Conservation (phyloP, 257 asterid genomes). For the Gentiana straminea region DNA sequence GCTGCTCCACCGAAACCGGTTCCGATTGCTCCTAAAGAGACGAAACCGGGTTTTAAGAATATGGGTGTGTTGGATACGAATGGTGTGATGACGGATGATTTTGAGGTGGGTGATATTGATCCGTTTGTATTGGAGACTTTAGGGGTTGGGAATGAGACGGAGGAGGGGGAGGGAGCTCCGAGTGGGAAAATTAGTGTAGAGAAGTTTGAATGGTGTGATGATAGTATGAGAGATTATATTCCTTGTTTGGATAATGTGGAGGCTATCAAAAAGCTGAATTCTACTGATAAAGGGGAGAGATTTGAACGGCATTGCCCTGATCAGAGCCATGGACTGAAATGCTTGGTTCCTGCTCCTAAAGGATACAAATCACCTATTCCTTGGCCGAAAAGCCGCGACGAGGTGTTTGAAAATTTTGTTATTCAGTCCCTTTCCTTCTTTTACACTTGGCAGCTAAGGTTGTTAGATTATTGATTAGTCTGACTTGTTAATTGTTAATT, state of each 20-base stretch:
- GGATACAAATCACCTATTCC: constrained; percentile 67
- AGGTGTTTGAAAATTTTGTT: constrained; percentile 24
- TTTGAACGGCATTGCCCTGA: constrained; percentile 88
- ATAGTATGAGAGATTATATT: constrained; percentile 63
- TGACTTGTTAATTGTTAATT: too few species aligned
- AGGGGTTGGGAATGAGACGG: constrained; percentile 44
- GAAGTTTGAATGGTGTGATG: constrained; percentile 44
- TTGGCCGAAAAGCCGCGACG: constrained; percentile 92
- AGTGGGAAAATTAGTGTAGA: constrained; percentile 32
- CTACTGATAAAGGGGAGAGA: constrained; percentile 67
- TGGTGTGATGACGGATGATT: constrained; percentile 67
- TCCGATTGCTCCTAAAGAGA: constrained; percentile 6
- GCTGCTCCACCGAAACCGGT: background rate
- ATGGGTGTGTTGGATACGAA: constrained; percentile 85
- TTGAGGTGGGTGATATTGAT: constrained; percentile 72
- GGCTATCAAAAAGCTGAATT: constrained; percentile 49
- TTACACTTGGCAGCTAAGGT: background rate
- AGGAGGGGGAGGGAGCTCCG: constrained; percentile 12
- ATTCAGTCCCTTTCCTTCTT: background rate
- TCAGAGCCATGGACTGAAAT: constrained; percentile 47
- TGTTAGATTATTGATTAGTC: too few species aligned
- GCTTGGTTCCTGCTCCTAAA: constrained; percentile 72
- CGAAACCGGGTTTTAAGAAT: constrained; percentile 49
- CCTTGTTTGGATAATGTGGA: constrained; percentile 83
- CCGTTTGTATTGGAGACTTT: constrained; percentile 50